A percentile compares a stretch with the other conserved stretches of the same genome.
phyloP scores from a whole-genome alignment of 2,329 filamentous ascomycete species.

The Alternaria consortialis region DNA sequence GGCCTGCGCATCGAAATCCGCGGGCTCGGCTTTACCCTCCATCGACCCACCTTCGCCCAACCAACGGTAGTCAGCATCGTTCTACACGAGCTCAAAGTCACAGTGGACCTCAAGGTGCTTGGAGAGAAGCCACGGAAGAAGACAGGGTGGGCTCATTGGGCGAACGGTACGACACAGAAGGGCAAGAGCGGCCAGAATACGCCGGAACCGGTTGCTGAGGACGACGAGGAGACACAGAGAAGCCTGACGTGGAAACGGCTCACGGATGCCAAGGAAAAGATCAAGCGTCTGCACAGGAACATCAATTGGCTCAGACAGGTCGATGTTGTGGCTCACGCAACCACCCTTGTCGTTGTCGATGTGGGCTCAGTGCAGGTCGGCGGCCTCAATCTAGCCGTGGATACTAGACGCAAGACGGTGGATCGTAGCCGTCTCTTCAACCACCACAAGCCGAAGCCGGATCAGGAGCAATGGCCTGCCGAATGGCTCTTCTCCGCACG shows the following conservation, averaged over 20 bases:
- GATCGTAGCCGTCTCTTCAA: conserved; percentile 90
- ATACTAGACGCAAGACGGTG: conserved; percentile 90
- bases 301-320: conserved; percentile 90
- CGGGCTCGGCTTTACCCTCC: conserved; percentile 84
- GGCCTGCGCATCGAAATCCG: conserved; percentile 90
- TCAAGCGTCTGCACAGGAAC: conserved; percentile 86
- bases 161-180: conserved; percentile 40
- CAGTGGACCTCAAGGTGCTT: conserved; percentile 76
- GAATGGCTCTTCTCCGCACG: conserved; percentile 92
- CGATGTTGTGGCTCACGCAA: conserved; percentile 85
- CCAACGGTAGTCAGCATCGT: conserved; percentile 96
- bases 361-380: conserved; percentile 88
- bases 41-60: conserved; percentile 94
- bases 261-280: conserved; percentile 79
- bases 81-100: conserved; percentile 84
- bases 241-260: conserved; percentile 84
- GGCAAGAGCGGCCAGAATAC: conserved; percentile 27
- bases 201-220: conserved; percentile 28
- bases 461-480: conserved; percentile 75
- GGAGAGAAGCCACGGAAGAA: conserved; percentile 50
- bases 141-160: conserved; percentile 43
- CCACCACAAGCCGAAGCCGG: conserved; percentile 58
- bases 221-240: conserved; percentile 54
- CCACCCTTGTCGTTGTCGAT: conserved; percentile 77
- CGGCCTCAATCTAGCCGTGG: conserved; percentile 83